These are phyloP conservation scores for Cordyceps cateniannulata DNA, from an alignment of 2,329 filamentous ascomycete species.

Conservation along the genomic window DNA sequence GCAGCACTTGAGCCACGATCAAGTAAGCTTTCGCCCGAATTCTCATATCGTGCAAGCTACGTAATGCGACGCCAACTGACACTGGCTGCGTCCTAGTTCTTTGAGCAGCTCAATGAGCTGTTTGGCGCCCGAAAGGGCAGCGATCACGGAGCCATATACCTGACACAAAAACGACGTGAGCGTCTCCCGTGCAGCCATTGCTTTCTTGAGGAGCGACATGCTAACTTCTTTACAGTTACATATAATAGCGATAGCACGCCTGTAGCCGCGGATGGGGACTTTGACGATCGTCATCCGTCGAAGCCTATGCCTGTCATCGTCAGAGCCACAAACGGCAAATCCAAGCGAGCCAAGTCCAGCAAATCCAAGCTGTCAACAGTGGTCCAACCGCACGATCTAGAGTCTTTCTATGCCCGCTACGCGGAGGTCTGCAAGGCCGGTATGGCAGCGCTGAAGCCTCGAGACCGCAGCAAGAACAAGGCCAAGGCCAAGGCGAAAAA, in stretches of 20 bases:
- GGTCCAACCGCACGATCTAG: conserved; percentile 68
- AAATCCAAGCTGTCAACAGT: conserved; percentile 77
- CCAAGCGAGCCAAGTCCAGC: conserved; percentile 45
- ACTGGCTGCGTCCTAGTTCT: conserved; percentile 53
- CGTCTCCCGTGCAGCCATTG: neutral
- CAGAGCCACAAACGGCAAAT: conserved; percentile 76
- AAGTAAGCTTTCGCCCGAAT: conserved; percentile 24
- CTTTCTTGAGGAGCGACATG: neutral
- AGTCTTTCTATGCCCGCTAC: conserved; percentile 76
- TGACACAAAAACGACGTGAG: conserved; percentile 72
- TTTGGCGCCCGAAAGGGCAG: conserved; percentile 61
- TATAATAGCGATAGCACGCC: conserved; percentile 37
- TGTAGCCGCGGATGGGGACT: conserved; percentile 40
- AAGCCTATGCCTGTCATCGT: conserved; percentile 68
- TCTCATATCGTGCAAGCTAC: conserved; percentile 2
- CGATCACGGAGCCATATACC: conserved; percentile 65
- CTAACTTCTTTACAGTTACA: conserved; percentile 29
- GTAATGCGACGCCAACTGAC: neutral
- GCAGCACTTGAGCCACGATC: conserved; percentile 31
- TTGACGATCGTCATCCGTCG: conserved; percentile 54
- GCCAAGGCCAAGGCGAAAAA: conserved; percentile 73
- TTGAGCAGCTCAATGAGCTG: conserved; percentile 59
- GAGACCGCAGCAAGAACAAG: conserved; percentile 83
- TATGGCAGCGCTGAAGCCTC: conserved; percentile 85
- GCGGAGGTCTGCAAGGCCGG: conserved; percentile 86